Evolutionary conservation across 805 yeast genomes (phyloP).

Genomic region (Kodamaea lidongshanica): DNA sequence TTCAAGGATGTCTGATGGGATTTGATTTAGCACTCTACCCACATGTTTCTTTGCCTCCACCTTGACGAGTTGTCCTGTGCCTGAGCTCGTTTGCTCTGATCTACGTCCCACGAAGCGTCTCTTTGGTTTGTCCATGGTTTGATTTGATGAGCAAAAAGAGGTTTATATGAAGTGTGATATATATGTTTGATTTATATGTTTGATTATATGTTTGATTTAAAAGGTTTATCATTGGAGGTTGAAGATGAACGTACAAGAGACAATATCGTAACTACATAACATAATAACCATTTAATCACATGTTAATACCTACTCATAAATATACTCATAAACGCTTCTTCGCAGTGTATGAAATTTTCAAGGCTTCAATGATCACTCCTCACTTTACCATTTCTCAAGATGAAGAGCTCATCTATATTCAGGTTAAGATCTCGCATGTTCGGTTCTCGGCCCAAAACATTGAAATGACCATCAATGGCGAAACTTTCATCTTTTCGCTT

Average conservation of each 20-base stretch:
- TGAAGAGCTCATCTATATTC: constrained; percentile 59
- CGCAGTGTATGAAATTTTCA: no score
- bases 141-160: constrained; percentile 1
- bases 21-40: constrained; percentile 70
- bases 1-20: constrained; percentile 77
- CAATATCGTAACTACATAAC: no score
- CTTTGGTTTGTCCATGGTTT: constrained; percentile 28
- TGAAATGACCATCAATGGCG: constrained; percentile 72
- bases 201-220: no score
- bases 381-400: constrained; percentile 71
- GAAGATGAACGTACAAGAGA: constrained; percentile 1
- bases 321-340: no score
- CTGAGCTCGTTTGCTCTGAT: constrained; percentile 14
- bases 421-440: constrained; percentile 63
- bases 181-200: no score
- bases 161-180: no score
- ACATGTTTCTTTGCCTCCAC: constrained; percentile 24
- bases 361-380: constrained; percentile 72
- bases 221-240: neutral
- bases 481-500: constrained; percentile 74
- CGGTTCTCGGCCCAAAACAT: constrained; percentile 66
- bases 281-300: no score
- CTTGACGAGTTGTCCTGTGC: constrained; percentile 11
- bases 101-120: constrained; percentile 57
- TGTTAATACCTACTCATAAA: no score